Base-by-base conservation (phyloP, 257 asterid genomes). In the Przewalskia tangutica region DNA sequence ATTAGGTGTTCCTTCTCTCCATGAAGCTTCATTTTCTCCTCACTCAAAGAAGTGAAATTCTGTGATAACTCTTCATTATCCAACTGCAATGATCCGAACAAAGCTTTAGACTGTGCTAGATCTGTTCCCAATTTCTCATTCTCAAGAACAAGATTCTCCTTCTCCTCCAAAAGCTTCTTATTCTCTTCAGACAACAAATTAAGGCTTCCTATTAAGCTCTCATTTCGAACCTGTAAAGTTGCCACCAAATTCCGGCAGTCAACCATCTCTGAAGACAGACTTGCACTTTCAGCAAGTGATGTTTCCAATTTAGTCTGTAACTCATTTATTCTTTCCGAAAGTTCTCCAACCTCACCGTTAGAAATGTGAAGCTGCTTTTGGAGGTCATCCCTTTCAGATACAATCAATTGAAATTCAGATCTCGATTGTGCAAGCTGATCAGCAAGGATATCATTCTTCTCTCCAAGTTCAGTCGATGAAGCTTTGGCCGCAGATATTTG, bases 261-360 rank as follows among this genome's bases (percentile, higher is more conserved):
- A 85, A 82, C 87, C 42, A 92, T 88, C 90, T 94, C 97, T 0
- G 91, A 83, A 40, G 92, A 85, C 83, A 92, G 83, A 90, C 79
- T 87, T 81, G 93, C 91, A 87, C 90, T 78, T 82, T 91, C 93
- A 81, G 77, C 92, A 84, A 89, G 91, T 12, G 94, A 81, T 82
- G 75, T 83, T 76, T 91, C 96, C 60, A 95, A 85, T 59, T 89
- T 88, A 85, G 79, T 87, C 89, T 90, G 94, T 89, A 95, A 87
- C 66, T 89, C 92, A 86, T 88, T 82, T 81, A 88, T 88, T 86
- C 88, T 86, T 81, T 88, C 87, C 84, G 91, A 85, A 82, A 88
- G 81, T 36, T 63, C 93, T 82, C 88, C 91, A 88, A 86, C 85
- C 86, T 93, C 92, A 56, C 81, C 87, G 81, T 88, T 92, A 58